Evolutionary conservation across 495 filamentous ascomycete genomes (phyloP), one percentile per base, ranked within the genome.

Genomic region (Penicillium subrubescens): DNA sequence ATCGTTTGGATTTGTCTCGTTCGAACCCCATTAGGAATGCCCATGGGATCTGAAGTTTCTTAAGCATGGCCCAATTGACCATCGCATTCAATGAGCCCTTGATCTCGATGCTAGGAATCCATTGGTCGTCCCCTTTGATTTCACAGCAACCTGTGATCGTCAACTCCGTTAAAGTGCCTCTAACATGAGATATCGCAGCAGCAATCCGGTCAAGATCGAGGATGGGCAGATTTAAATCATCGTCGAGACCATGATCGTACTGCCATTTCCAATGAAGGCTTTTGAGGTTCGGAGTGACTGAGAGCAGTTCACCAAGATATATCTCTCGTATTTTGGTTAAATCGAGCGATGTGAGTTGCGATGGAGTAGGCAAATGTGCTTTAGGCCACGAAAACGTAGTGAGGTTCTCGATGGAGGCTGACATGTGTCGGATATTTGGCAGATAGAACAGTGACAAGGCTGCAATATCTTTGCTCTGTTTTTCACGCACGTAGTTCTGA

Each of bases 361-460:
- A 55, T 63, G 60, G 52, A 27, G 27, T 27, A 17, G 68, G 68
- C 37, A 15, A 31, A 34, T 66, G 17, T 59, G 41, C 4, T 34
- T 15, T 41, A 25, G 65, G 68, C 68, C 68, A 71, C 41, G 54
- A 21, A 14, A 59, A 67, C 25, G 34, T 37, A 33, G n/a, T 21
- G 15, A 65, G 65, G 43, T 63, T 71, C 19, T 71, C 59, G 37
- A 71, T 61, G 34, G 60, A 61, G 56, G 59, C 54, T n/a, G 57
- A 62, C 21, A 71, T 17, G 31, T 34, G 57, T 57, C 60, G 41
- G 44, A 71, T 12, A 41, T 54, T 60, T 15, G 66, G 66, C 39
- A 71, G 58, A 57, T 72, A 69, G 41, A 72, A 61, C 31, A 68
- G 57, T 17, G 66, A 61, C 14, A 72, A 39, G 60, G 65, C 65